Conservation (phyloP, 2,329 filamentous ascomycete species). For the Clonostachys sp. region DNA sequence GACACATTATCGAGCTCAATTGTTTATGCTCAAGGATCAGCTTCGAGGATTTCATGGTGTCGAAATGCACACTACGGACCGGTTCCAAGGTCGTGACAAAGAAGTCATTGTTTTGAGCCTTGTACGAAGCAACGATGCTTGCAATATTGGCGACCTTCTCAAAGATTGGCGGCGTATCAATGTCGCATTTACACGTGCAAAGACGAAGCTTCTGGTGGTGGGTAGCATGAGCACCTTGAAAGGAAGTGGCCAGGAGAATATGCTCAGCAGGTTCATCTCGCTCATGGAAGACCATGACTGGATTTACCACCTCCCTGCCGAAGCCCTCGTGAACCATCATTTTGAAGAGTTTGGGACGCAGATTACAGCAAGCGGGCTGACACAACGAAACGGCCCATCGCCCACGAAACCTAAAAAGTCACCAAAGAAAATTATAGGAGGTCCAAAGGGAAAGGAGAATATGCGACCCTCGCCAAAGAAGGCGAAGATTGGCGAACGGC, state of each 20-base stretch:
- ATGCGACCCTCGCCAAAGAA: constrained; percentile 43
- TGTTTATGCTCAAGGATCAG: constrained; percentile 73
- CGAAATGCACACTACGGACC: constrained; percentile 95
- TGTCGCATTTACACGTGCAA: constrained; percentile 89
- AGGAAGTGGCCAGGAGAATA: constrained; percentile 64
- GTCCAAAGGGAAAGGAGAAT: constrained; percentile 37
- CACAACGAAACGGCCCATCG: constrained; percentile 15
- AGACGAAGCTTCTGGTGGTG: constrained; percentile 85
- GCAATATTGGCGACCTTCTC: constrained; percentile 83
- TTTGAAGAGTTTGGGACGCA: constrained; percentile 58
- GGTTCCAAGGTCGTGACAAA: constrained; percentile 95
- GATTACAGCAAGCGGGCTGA: constrained; percentile 24
- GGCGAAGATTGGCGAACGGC: constrained; percentile 54
- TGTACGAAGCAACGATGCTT: constrained; percentile 79
- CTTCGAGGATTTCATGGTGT: constrained; percentile 60
- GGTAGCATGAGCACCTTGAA: constrained; percentile 80
- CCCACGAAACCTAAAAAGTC: constrained; percentile 14
- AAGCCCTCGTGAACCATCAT: constrained; percentile 61
- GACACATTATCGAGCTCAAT: constrained; percentile 92
- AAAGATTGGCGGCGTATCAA: constrained; percentile 93
- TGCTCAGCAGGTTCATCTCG: constrained; percentile 70
- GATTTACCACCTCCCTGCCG: constrained; percentile 67
- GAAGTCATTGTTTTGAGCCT: constrained; percentile 84
- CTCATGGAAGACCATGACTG: constrained; percentile 77
- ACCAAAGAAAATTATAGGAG: constrained; percentile 5